phyloP scores from a whole-genome alignment of 176 grass and related monocot genomes.

The Chloris gayana region DNA sequence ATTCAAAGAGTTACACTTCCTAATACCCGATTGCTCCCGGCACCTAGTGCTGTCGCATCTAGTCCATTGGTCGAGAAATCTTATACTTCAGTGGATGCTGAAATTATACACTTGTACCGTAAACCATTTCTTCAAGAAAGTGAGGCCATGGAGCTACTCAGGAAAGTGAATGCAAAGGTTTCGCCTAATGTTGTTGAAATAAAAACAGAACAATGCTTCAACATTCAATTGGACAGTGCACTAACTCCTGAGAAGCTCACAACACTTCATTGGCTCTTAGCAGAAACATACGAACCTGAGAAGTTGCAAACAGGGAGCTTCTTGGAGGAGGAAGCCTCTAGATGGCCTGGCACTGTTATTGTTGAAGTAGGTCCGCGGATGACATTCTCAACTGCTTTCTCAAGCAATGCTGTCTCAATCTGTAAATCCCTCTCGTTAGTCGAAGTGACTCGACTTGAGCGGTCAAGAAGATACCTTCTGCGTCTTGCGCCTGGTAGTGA shows the following conservation, averaged over 20 bases:
- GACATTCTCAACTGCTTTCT: slow-evolving; percentile 92
- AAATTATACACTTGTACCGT: slow-evolving; percentile 77
- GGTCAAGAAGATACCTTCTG: slow-evolving; percentile 81
- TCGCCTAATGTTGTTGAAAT: slow-evolving; percentile 66
- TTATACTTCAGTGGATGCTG: neutral
- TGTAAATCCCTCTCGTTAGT: slow-evolving; percentile 71
- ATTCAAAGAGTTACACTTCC: slow-evolving; percentile 36
- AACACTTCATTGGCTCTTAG: slow-evolving; percentile 77
- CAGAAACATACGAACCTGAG: slow-evolving; percentile 81
- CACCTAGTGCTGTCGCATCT: slow-evolving; percentile 41
- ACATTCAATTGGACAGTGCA: slow-evolving; percentile 56
- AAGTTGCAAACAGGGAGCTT: slow-evolving; percentile 67
- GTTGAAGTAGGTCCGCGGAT: slow-evolving; percentile 86
- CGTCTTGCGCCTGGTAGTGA: slow-evolving; percentile 52
- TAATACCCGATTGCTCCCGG: slow-evolving; percentile 18
- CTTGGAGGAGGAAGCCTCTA: slow-evolving; percentile 56
- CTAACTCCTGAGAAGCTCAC: slow-evolving; percentile 59
- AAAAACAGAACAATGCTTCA: slow-evolving; percentile 84
- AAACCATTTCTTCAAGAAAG: slow-evolving; percentile 76
- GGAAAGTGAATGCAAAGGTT: slow-evolving; percentile 71
- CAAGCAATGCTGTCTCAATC: slow-evolving; percentile 80
- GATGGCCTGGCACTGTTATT: slow-evolving; percentile 37
- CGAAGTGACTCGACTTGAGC: slow-evolving; percentile 77
- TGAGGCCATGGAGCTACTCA: slow-evolving; percentile 60
- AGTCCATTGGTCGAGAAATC: slow-evolving; percentile 46